Conservation (phyloP, 139 green algal genomes). For the Micractinium sp. region DNA sequence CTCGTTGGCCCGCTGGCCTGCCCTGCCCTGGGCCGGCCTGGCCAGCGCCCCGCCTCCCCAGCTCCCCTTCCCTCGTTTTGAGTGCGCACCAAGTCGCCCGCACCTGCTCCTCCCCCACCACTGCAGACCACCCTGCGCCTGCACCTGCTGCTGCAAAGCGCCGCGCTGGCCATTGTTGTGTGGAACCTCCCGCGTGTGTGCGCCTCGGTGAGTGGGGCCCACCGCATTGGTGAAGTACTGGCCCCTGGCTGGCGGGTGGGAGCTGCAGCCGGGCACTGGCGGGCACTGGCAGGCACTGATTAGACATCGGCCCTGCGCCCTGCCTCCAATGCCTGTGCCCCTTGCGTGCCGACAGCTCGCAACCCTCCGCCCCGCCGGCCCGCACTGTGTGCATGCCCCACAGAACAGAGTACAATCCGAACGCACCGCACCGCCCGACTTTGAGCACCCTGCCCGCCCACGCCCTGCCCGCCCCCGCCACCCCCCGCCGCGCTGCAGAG, state of each 20-base stretch:
- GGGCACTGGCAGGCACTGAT: background rate
- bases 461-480: background rate
- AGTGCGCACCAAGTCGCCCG: no score
- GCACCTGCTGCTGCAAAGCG: conserved; percentile 24
- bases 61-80: background rate
- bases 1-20: background rate
- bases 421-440: background rate
- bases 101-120: background rate
- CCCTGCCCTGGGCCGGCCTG: background rate
- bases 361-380: background rate
- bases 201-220: background rate
- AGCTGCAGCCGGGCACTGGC: background rate
- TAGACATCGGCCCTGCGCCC: no score
- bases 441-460: background rate
- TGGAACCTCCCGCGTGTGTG: conserved; percentile 8
- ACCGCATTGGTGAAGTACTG: background rate
- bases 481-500: background rate
- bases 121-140: conserved; percentile 10
- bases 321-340: background rate
- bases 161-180: background rate
- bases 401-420: no score
- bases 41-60: background rate
- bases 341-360: background rate
- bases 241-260: no score
- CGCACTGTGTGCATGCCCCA: background rate